Percentiles rank a stretch among this genome's conserved stretches.
Conservation (phyloP, 2,329 filamentous ascomycete genomes). For the Fusarium annulatum region DNA sequence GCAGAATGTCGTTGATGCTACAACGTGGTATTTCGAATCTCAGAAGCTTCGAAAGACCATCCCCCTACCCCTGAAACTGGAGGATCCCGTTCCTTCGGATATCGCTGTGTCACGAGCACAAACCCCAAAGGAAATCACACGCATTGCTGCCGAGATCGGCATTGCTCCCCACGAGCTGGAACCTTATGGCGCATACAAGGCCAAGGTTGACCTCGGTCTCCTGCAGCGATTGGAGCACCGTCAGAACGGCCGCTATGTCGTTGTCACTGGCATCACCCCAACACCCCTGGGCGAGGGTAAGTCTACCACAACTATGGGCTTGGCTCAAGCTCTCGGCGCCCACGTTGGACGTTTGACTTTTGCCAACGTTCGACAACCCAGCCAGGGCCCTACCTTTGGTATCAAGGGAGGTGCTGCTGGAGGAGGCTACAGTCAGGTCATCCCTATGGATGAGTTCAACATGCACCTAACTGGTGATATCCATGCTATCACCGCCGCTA, state of each 20-base stretch:
- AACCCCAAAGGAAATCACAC: slow-evolving; percentile 89
- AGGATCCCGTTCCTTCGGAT: slow-evolving; percentile 90
- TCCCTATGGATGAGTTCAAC: slow-evolving; percentile 99
- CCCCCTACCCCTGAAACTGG: slow-evolving; percentile 84
- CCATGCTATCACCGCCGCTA: slow-evolving; percentile 95
- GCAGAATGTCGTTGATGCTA: slow-evolving; percentile 92
- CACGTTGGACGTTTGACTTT: slow-evolving; percentile 90
- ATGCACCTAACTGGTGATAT: slow-evolving; percentile 97
- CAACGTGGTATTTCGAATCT: slow-evolving; percentile 82
- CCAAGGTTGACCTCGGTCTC: slow-evolving; percentile 87
- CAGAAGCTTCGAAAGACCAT: slow-evolving; percentile 83
- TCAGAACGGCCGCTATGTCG: slow-evolving; percentile 87
- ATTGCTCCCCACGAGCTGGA: slow-evolving; percentile 91
- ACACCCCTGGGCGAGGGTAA: slow-evolving; percentile 98
- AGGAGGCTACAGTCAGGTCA: slow-evolving; percentile 98
- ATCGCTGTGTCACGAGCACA: slow-evolving; percentile 92
- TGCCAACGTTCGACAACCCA: slow-evolving; percentile 96
- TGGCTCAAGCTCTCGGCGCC: slow-evolving; percentile 91
- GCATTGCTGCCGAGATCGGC: slow-evolving; percentile 85
- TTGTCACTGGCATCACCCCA: slow-evolving; percentile 95
- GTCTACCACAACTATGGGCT: slow-evolving; percentile 95
- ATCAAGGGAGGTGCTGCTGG: slow-evolving; percentile 99
- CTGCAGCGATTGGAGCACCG: slow-evolving; percentile 88
- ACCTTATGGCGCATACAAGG: slow-evolving; percentile 95
- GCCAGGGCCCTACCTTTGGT: slow-evolving; percentile 96